These are phyloP conservation scores for Aspergillus sp. DNA, from an alignment of 2,329 filamentous ascomycete genomes.

Conservation along the genomic window DNA sequence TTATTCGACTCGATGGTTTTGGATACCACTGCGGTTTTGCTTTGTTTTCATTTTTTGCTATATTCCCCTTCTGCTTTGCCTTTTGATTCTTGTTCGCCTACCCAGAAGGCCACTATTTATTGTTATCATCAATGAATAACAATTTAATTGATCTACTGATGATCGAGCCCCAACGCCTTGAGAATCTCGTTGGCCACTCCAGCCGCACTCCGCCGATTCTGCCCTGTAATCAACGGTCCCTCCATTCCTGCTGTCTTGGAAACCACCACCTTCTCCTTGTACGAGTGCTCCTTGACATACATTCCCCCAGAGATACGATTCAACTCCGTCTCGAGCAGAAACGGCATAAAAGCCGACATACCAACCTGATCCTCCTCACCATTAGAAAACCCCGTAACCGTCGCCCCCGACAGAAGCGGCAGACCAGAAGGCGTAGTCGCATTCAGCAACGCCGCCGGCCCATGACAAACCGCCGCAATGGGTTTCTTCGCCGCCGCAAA, in stretches of 20 bases:
- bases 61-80: constrained; percentile 27
- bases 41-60: constrained; percentile 15
- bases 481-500: constrained; percentile 26
- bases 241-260: constrained; percentile 19
- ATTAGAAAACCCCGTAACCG: constrained; percentile 46
- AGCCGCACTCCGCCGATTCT: constrained; percentile 44
- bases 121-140: background rate
- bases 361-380: constrained; percentile 41
- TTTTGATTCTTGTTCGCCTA: background rate
- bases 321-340: constrained; percentile 44
- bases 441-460: constrained; percentile 41
- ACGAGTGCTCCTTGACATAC: constrained; percentile 42
- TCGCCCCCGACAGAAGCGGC: constrained; percentile 35
- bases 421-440: constrained; percentile 40
- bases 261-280: constrained; percentile 41
- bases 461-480: constrained; percentile 47
- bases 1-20: too few species aligned
- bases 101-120: background rate
- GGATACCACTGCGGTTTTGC: background rate
- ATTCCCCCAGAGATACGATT: constrained; percentile 35
- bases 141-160: constrained; percentile 2
- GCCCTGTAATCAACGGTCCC: constrained; percentile 43
- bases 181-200: constrained; percentile 41
- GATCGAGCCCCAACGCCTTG: constrained; percentile 23
- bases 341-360: constrained; percentile 40